phyloP scores from a whole-genome alignment of 2,329 filamentous ascomycete species.

The Pseudocercospora pini-densiflorae region DNA sequence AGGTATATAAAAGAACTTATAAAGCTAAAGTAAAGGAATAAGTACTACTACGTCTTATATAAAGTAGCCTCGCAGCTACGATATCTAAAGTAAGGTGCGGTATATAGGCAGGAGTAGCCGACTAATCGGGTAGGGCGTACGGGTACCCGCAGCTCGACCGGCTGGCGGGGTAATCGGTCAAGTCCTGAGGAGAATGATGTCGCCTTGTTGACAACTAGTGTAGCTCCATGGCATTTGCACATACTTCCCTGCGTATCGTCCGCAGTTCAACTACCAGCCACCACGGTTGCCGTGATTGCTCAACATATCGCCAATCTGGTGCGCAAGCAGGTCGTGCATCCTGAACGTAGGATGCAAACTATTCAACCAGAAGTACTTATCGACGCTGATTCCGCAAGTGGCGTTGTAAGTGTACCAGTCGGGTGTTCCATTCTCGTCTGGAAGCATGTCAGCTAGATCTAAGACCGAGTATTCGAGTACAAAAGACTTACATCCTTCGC shows the following conservation, averaged over 20 bases:
- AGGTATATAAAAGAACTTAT: no score
- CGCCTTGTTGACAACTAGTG: background rate
- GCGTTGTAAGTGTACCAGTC: slow-evolving; percentile 45
- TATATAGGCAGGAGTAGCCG: no score
- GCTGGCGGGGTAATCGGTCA: no score
- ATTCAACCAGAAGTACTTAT: slow-evolving; percentile 70
- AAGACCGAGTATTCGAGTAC: no score
- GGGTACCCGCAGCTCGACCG: no score
- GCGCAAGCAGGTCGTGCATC: slow-evolving; percentile 64
- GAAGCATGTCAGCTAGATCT: background rate
- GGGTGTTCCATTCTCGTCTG: slow-evolving; percentile 52
- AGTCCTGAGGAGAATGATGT: no score
- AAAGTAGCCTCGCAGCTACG: no score
- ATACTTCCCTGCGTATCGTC: background rate
- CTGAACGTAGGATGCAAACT: slow-evolving; percentile 67
- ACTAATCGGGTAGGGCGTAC: no score
- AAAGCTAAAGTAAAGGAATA: no score
- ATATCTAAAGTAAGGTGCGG: no score
- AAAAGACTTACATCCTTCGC: slow-evolving; percentile 46
- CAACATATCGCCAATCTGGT: slow-evolving; percentile 47
- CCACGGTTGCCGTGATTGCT: slow-evolving; percentile 12
- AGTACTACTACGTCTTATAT: no score
- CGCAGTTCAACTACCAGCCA: background rate
- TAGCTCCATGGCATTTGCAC: background rate
- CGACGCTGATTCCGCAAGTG: slow-evolving; percentile 59